Conservation (phyloP, 2,329 filamentous ascomycete species). For the Fusarium sp. region DNA sequence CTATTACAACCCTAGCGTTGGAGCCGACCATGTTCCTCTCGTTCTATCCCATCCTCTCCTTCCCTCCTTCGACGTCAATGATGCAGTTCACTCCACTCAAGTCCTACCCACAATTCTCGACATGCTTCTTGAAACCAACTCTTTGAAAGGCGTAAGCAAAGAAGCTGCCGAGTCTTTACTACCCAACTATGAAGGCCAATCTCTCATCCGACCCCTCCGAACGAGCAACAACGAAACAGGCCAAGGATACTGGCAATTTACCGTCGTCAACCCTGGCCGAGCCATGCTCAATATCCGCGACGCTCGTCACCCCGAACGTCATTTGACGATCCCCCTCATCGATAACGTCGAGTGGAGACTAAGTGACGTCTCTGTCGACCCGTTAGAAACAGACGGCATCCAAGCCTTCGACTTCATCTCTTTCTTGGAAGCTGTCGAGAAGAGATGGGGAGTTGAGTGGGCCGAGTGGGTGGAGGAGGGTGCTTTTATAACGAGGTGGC, state of each 20-base stretch:
- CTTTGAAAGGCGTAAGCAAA: constrained; percentile 37
- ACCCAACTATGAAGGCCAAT: constrained; percentile 50
- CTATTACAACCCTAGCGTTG: constrained; percentile 50
- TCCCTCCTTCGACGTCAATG: constrained; percentile 45
- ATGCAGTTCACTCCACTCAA: constrained; percentile 47
- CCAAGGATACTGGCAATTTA: constrained; percentile 50
- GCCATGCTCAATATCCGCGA: constrained; percentile 51
- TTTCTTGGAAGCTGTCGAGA: constrained; percentile 43
- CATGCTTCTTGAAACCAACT: constrained; percentile 48
- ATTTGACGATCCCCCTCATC: constrained; percentile 48
- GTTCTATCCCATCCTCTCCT: constrained; percentile 50
- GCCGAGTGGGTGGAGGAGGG: constrained; percentile 50
- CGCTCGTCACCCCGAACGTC: constrained; percentile 46
- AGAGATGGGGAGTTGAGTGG: constrained; percentile 42
- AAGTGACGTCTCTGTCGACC: constrained; percentile 45
- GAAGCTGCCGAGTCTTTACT: constrained; percentile 42
- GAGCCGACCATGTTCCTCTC: constrained; percentile 48
- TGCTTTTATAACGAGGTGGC: constrained; percentile 50
- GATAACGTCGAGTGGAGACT: constrained; percentile 51
- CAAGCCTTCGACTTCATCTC: constrained; percentile 44
- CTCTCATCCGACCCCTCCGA: constrained; percentile 43
- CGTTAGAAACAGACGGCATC: constrained; percentile 41
- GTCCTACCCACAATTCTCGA: constrained; percentile 51
- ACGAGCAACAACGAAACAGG: constrained; percentile 33
- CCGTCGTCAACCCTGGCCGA: constrained; percentile 50